Conservation (phyloP, 768 basidiomycete genomes). For the Cystobasidium onofrii region DNA sequence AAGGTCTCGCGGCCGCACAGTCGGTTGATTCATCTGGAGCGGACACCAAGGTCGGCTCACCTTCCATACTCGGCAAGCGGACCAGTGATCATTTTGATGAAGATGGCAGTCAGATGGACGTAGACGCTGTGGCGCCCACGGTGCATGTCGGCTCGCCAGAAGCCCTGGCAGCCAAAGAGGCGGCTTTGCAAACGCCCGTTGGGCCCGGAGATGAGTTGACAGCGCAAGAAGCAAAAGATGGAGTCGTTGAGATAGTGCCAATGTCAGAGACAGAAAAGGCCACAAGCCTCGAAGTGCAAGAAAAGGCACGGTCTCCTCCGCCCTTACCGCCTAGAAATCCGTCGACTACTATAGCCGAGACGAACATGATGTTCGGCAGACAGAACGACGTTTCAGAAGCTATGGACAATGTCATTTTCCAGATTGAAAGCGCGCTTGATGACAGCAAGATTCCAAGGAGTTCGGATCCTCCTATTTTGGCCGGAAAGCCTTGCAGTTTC, state of each 20-base stretch:
- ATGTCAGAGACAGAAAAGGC: too few relatives aligned
- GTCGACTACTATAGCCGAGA: slow-evolving; percentile 13
- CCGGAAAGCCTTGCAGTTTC: neutral
- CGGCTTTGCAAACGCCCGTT: neutral
- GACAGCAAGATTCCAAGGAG: slow-evolving; percentile 50
- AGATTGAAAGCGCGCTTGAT: slow-evolving; percentile 78
- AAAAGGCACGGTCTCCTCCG: neutral
- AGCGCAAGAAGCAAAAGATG: neutral
- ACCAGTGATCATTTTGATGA: slow-evolving; percentile 32
- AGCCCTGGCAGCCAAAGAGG: neutral
- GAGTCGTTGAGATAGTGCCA: slow-evolving; percentile 1
- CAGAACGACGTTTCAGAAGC: slow-evolving; percentile 98
- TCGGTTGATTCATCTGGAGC: neutral
- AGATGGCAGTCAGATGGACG: slow-evolving; percentile 2
- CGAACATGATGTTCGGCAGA: slow-evolving; percentile 52
- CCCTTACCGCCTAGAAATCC: neutral
- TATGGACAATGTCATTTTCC: slow-evolving; percentile 99
- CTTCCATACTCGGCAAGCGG: slow-evolving; percentile 39
- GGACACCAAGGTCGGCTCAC: slow-evolving; percentile 6
- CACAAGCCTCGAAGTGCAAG: neutral
- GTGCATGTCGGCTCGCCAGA: slow-evolving; percentile 22
- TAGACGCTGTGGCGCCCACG: slow-evolving; percentile 3
- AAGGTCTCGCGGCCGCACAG: slow-evolving; percentile 21
- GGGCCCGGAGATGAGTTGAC: neutral
- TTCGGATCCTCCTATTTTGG: neutral